phyloP scores from a whole-genome alignment of 805 yeast species.

The Yarrowia bubula region DNA sequence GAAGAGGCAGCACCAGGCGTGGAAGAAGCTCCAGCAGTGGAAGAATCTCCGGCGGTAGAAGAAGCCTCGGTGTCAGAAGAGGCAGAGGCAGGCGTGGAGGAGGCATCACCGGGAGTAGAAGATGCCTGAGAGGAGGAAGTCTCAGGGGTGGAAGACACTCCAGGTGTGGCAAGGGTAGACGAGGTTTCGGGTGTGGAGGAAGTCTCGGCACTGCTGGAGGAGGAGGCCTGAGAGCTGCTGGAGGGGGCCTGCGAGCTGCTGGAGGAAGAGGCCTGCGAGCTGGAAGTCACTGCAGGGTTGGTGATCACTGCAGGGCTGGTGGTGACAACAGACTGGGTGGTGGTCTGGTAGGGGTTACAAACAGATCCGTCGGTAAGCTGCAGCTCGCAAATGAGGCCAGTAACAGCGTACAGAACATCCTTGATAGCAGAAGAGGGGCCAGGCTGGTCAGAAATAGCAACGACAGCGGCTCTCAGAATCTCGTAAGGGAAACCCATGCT shows the following conservation, averaged over 20 bases:
- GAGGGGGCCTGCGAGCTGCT: neutral
- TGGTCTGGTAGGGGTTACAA: neutral
- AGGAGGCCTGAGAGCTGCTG: neutral
- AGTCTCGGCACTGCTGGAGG: neutral
- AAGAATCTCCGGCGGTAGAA: neutral
- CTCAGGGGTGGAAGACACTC: neutral
- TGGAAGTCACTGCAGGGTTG: neutral
- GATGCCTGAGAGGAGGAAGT: neutral
- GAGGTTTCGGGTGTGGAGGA: too few relatives aligned
- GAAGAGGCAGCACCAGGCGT: neutral
- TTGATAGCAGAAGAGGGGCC: neutral
- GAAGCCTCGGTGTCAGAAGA: neutral
- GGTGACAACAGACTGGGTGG: neutral
- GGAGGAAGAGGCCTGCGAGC: neutral
- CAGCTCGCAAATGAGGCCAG: neutral
- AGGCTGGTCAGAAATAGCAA: neutral
- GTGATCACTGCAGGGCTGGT: neutral
- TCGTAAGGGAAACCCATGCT: too few relatives aligned
- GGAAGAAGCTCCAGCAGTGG: neutral
- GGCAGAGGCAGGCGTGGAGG: neutral
- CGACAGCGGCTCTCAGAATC: neutral
- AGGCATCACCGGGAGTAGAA: too few relatives aligned
- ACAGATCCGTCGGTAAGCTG: neutral
- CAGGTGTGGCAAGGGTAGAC: neutral
- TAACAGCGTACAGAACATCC: neutral